A percentile compares a stretch with the other conserved stretches of the same genome.
These are phyloP conservation scores for Ceratobasidium sp. DNA, from an alignment of 1,284 basidiomycete species.

Conservation along the genomic window DNA sequence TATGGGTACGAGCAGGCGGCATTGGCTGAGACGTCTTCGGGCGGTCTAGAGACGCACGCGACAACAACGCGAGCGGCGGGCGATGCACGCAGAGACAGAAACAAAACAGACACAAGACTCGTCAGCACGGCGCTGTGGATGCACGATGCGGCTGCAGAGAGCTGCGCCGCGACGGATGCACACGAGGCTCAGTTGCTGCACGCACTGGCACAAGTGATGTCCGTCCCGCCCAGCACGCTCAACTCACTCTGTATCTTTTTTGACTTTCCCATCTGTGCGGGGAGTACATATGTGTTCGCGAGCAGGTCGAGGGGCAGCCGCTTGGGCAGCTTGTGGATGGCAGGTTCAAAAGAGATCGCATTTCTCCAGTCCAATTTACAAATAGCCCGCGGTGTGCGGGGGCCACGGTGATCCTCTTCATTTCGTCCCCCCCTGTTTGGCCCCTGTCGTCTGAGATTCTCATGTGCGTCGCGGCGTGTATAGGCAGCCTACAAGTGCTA, in stretches of 20 bases:
- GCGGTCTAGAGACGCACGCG: constrained; percentile 31
- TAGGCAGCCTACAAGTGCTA: background rate
- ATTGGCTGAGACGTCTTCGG: constrained; percentile 22
- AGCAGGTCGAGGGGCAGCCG: constrained; percentile 27
- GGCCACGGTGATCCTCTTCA: background rate
- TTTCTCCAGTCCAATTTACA: constrained; percentile 30
- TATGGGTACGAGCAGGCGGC: constrained; percentile 21
- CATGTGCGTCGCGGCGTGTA: background rate
- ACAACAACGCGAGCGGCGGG: background rate
- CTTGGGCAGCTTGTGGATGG: constrained; percentile 13
- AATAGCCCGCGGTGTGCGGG: background rate
- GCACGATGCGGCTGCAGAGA: background rate
- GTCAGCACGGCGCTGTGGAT: constrained; percentile 8
- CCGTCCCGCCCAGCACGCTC: background rate
- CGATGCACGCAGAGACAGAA: background rate
- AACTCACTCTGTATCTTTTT: constrained; percentile 38
- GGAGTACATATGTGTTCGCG: constrained; percentile 21
- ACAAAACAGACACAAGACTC: too few species aligned
- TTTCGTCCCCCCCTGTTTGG: too few species aligned
- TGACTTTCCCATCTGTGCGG: constrained; percentile 29
- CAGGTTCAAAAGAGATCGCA: constrained; percentile 24
- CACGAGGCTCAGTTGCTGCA: constrained; percentile 35
- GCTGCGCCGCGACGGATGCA: constrained; percentile 3
- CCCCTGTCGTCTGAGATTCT: constrained; percentile 3
- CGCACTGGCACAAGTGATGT: constrained; percentile 23